Base-by-base conservation (phyloP, 2,329 filamentous ascomycete species). In the Curvularia eragrostidis region DNA sequence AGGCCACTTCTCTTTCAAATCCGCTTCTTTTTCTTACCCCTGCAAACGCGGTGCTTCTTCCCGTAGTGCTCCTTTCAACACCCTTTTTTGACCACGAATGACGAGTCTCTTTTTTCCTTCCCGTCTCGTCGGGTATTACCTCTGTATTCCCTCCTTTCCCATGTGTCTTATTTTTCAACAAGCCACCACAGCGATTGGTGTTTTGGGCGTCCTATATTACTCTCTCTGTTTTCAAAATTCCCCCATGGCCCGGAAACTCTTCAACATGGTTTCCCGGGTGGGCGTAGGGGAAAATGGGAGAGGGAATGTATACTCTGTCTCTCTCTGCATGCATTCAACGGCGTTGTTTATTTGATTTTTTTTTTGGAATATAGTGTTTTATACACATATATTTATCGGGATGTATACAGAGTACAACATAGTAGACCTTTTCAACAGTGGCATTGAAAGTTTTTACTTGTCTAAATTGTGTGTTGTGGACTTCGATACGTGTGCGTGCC, bases 181-280 rank as follows among this genome's bases (percentile, higher is more conserved):
- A 46, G 19, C 42, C 28, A 26, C 42, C 51, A 26, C 51, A 32
- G 43, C 39, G 30, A 32, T 24, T 26, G 51, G 51, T 46, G 51
- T 53, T 39, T 8, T 18, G n/a, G 42, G 42, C 49, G 49, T 43
- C 26, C 13, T 42, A 36, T 36, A 36, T 15, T 36, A 13, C 34
- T 15, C 12, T 42, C 24, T 42, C 9, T 42, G 1, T n/a, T 5
- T 15, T 34, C 2, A 34, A 13, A 34, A 34, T 4, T 18, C 5
- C 5, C n/a, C 34, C 15, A n/a, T 36, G 15, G 7, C 6, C 6
- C 15, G 15, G 15, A 36, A 13, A n/a, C 34, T 18, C 9, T 36
- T 36, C 34, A 36, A 36, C 34, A 36, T 18, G 34, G 12, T 34
- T 13, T 36, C 15, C 24, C 15, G 34, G 34, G 5, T 15, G 34